Evolutionary conservation across 2,329 filamentous ascomycete genomes (phyloP).

Genomic region (Cladosporium sp.): DNA sequence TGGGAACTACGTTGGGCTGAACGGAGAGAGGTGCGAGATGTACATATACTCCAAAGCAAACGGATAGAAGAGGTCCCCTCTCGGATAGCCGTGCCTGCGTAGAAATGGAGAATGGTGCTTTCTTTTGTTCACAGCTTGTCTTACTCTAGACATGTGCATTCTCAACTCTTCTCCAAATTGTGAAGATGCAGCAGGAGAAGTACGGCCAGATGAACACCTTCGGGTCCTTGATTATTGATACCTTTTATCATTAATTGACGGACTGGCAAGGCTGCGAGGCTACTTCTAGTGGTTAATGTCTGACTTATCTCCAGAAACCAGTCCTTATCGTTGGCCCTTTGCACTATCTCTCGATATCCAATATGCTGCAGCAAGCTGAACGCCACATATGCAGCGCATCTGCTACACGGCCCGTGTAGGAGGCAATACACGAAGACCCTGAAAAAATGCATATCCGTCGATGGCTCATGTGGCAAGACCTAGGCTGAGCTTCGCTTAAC

Average conservation of each 20-base stretch:
- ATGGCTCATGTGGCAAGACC: not conserved
- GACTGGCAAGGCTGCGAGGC: too few species aligned
- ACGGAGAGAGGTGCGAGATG: conserved; percentile 3
- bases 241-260: too few species aligned
- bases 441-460: not conserved
- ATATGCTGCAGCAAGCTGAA: not conserved
- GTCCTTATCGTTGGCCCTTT: too few species aligned
- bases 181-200: not conserved
- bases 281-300: too few species aligned
- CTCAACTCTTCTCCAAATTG: not conserved
- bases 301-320: too few species aligned
- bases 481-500: not conserved
- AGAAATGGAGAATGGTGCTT: conserved; percentile 19
- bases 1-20: not conserved
- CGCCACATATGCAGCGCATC: not conserved
- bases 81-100: conserved; percentile 4
- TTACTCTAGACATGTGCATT: not conserved
- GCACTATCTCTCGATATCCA: not conserved
- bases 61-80: conserved; percentile 5
- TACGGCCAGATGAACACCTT: not conserved
- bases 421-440: not conserved
- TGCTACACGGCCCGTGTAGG: not conserved
- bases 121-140: conserved; percentile 22
- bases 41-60: conserved; percentile 22
- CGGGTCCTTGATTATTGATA: too few species aligned